Conservation (phyloP, 768 basidiomycete species). For the Grammothele lineata region DNA sequence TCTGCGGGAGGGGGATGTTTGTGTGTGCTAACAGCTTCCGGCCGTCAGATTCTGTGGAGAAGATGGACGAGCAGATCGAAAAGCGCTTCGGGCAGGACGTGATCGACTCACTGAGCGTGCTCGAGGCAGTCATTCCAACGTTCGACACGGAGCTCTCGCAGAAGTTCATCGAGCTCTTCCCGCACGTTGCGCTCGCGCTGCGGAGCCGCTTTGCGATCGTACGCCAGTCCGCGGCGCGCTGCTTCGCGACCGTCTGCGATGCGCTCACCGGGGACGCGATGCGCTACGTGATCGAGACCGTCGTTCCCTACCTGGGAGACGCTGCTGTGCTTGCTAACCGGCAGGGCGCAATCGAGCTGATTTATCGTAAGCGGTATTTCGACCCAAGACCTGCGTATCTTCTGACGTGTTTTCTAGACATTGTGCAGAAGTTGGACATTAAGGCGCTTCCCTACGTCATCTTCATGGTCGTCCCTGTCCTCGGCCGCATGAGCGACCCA, state of each 20-base stretch:
- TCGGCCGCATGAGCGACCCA: conserved; percentile 95
- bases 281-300: conserved; percentile 81
- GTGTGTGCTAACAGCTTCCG: background rate
- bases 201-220: conserved; percentile 87
- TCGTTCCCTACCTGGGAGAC: conserved; percentile 82
- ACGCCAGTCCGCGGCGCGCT: conserved; percentile 81
- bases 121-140: conserved; percentile 76
- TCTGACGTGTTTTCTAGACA: conserved; percentile 49
- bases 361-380: conserved; percentile 88
- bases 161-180: conserved; percentile 69
- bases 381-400: conserved; percentile 1
- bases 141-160: conserved; percentile 69
- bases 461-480: conserved; percentile 92
- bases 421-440: conserved; percentile 88
- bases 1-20: too few relatives aligned
- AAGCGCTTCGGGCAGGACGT: conserved; percentile 82
- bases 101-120: conserved; percentile 87
- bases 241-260: conserved; percentile 84
- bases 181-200: conserved; percentile 71
- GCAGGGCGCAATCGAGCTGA: conserved; percentile 86
- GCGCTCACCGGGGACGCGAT: conserved; percentile 84
- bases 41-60: conserved; percentile 44
- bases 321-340: conserved; percentile 67
- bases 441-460: conserved; percentile 95
- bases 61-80: conserved; percentile 63